phyloP scores from a whole-genome alignment of 768 basidiomycete species.

The Xerocomellus dryophilus region DNA sequence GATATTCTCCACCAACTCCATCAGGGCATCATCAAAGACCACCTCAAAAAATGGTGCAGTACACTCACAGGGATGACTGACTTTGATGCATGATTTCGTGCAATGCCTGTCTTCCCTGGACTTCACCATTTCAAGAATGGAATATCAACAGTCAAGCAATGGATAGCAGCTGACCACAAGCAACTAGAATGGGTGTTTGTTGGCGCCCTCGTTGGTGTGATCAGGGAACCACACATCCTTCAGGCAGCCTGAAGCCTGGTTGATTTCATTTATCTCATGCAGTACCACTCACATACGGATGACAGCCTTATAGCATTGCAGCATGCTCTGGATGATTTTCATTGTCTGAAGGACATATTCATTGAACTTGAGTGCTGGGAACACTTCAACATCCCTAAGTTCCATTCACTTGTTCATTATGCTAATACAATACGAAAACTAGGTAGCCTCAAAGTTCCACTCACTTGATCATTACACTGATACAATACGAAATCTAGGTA shows the following conservation, averaged over 20 bases:
- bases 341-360: too few relatives aligned
- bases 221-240: too few relatives aligned
- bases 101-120: not conserved
- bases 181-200: not conserved
- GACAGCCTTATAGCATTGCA: not conserved
- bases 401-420: too few relatives aligned
- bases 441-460: too few relatives aligned
- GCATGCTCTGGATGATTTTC: not conserved
- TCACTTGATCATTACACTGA: not conserved
- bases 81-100: not conserved
- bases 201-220: not conserved
- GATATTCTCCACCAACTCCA: constrained; percentile 3
- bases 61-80: too few relatives aligned
- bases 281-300: not conserved
- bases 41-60: constrained; percentile 1
- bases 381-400: too few relatives aligned
- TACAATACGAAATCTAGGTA: too few relatives aligned
- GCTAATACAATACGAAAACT: too few relatives aligned
- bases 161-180: not conserved
- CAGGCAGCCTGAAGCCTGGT: not conserved
- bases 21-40: not conserved
- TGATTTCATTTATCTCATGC: not conserved
- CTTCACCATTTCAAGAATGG: not conserved
- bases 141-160: not conserved
- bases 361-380: too few relatives aligned